Base-by-base conservation (phyloP, 805 yeast genomes). In the Phaffomyces antillensis region DNA sequence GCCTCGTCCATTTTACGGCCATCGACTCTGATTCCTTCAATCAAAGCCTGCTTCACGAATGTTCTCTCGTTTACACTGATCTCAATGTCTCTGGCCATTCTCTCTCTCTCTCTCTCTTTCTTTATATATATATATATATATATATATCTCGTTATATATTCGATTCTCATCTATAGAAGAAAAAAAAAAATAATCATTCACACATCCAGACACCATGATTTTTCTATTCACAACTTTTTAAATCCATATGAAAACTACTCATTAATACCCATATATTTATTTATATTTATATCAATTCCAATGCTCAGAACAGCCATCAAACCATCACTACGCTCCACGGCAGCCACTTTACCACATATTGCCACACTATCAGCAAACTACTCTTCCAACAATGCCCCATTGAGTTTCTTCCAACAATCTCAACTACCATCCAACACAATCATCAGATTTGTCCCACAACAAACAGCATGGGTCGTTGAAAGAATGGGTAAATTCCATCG, bases 401-500 rank as follows among this genome's bases (percentile, higher is more conserved):
- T 79, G 55, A 77, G 72, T 37, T 82, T 71, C 58, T 82, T 82
- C 62, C 86, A 81, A 59, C 72, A 71, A 41, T 77, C 76, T 40
- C 68, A 74, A 45, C 64, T 83, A 43, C 95, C 95, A n/a, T 67
- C 87, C 16, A 85, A 85, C 63, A 85, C 93, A 2, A 63, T 84
- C 5, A 63, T 85, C 35, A 70, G 86, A 54, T 86, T 86, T 61
- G 95, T 86, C 15, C 96, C 96, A 2, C 95, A 87, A 61, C 95
- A 86, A 63, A 82, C 86, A 18, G 95, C 95, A 3, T 86, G 93
- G 89, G 78, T 86, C 17, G 95, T 86, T 17, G 96, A 86, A 63
- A 71, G 96, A 50, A 86, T 86, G 96, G 96, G 96, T 30, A 83
- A 83, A 60, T 86, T 85, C 68, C 74, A 80, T 37, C 51, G 78